Evolutionary conservation across 2,329 filamentous ascomycete species (phyloP).

Genomic region (Aureobasidium mangrovei): DNA sequence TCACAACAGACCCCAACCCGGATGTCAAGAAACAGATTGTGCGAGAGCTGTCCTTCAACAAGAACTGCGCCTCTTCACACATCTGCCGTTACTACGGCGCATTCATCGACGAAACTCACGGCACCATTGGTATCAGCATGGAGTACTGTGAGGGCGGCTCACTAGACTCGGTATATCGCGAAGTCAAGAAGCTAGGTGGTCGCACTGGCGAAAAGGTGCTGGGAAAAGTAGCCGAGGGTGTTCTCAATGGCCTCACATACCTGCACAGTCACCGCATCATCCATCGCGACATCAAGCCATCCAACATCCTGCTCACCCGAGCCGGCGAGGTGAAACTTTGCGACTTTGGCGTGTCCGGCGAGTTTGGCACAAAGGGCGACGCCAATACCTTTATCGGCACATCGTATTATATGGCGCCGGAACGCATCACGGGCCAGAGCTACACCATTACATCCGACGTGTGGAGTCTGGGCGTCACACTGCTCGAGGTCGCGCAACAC

Average conservation of each 20-base stretch:
- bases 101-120: constrained; percentile 90
- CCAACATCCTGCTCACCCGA: constrained; percentile 88
- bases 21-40: constrained; percentile 98
- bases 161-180: constrained; percentile 91
- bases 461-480: constrained; percentile 92
- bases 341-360: constrained; percentile 95
- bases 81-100: constrained; percentile 97
- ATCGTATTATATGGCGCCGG: constrained; percentile 95
- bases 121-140: constrained; percentile 97
- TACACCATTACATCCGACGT: constrained; percentile 99
- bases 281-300: constrained; percentile 97
- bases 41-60: constrained; percentile 94
- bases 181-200: constrained; percentile 90
- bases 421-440: constrained; percentile 92
- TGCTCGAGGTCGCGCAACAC: constrained; percentile 98
- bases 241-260: constrained; percentile 88
- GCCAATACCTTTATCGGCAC: constrained; percentile 99
- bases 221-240: constrained; percentile 92
- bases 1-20: constrained; percentile 94
- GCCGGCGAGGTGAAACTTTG: constrained; percentile 94
- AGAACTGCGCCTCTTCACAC: constrained; percentile 88
- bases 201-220: constrained; percentile 95
- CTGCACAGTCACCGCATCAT: constrained; percentile 95
- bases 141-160: constrained; percentile 97
- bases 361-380: constrained; percentile 97